Percentiles rank a stretch among this genome's conserved stretches.
Evolutionary conservation across 192 early-diverging fungal species (phyloP).

Genomic region (Gamsiella multidivaricata): DNA sequence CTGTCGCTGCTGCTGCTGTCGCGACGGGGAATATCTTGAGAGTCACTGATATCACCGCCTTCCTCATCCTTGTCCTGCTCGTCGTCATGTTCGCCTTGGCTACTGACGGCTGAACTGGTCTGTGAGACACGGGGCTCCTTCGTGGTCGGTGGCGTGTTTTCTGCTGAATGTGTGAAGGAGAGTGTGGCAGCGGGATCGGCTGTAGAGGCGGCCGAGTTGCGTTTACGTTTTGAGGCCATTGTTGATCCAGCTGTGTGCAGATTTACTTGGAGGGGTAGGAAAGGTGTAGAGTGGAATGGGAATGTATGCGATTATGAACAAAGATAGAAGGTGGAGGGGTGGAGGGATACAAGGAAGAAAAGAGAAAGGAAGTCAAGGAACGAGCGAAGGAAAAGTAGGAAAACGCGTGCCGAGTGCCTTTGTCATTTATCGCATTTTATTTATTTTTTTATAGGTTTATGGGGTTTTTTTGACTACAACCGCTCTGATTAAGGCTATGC

Average conservation of each 20-base stretch:
- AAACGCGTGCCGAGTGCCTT: no score
- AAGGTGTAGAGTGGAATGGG: background rate
- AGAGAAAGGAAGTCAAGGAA: no score
- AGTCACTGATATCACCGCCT: background rate
- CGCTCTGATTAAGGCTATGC: no score
- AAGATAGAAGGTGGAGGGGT: no score
- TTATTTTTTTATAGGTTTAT: background rate
- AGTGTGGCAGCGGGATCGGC: background rate
- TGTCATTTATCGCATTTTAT: background rate
- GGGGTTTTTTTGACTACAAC: conserved; percentile 1
- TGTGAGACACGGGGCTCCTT: conserved; percentile 15
- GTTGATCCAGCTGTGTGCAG: background rate
- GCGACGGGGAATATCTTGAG: no score
- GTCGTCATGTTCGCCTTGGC: background rate
- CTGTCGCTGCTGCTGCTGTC: background rate
- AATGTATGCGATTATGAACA: no score
- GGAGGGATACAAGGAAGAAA: no score
- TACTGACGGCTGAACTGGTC: background rate
- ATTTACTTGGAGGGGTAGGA: background rate
- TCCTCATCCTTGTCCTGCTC: conserved; percentile 1
- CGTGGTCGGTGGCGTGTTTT: background rate
- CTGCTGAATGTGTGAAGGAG: background rate
- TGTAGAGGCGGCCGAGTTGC: background rate
- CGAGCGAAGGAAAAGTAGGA: no score
- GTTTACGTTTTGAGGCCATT: conserved; percentile 26